Base-by-base conservation (phyloP, 202 grass and related monocot genomes). In the Panicum virgatum region DNA sequence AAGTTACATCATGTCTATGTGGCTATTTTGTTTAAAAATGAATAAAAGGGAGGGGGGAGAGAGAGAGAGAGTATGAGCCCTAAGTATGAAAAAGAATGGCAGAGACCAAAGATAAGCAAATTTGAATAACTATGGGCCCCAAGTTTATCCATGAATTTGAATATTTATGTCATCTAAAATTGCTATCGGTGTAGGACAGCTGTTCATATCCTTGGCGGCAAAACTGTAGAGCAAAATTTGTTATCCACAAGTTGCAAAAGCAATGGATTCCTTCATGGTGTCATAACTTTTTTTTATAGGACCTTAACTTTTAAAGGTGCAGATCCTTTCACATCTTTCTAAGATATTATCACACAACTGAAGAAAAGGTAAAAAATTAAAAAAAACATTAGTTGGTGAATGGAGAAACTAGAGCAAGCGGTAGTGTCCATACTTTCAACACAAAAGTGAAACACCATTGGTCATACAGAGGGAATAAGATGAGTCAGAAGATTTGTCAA, bases 311-410 rank as follows among this genome's bases (percentile, higher is more conserved):
- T 34, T 54, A 83, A 83, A 76, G 47, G 47, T 43, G 36, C 3
- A 75, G 81, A 66, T 76, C 81, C 10, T 73, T 51, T 70, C 16
- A 10, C 18, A 34, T 45, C 78, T 43, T 80, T 57, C 1, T 32
- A 69, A 44, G 64, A 80, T 69, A 53, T 29, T 63, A 2, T 74
- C 5, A 64, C 48, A 26, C 30, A 43, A 43, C 59, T 4, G 8
- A 37, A 30, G 15, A 65, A 62, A 57, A n/a, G 16, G 51, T 23
- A 75, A 58, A 44, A 22, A n/a, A n/a, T n/a, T n/a, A n/a, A n/a
- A n/a, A n/a, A n/a, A n/a, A n/a, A n/a, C 47, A 15, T 83, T 23
- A 12, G 46, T 56, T 6, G 61, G 61, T 54, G 54, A 65, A 53
- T 16, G 69, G 11, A 64, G 57, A 73, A 63, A 62, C 30, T 7